phyloP scores from a whole-genome alignment of 257 asterid species.

The Solanum peruvianum region DNA sequence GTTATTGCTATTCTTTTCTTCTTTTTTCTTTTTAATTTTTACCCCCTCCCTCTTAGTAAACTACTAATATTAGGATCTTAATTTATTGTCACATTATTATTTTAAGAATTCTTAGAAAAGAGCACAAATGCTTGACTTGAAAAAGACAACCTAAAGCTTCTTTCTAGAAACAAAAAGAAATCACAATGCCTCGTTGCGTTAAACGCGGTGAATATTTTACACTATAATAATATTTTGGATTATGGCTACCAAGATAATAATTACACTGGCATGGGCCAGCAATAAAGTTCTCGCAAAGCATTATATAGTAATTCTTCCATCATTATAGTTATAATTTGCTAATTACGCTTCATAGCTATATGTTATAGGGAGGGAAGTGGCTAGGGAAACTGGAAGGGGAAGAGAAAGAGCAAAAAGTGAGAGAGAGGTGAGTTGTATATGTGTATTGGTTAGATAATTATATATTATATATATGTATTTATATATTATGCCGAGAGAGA shows the following conservation, averaged over 20 bases:
- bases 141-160: not conserved
- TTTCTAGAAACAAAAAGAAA: not conserved
- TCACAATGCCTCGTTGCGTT: not conserved
- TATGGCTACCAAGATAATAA: not conserved
- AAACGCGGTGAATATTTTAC: not conserved
- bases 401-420: no score
- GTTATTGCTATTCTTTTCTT: not conserved
- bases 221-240: no score
- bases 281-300: not conserved
- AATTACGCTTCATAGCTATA: no score
- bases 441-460: no score
- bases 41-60: not conserved
- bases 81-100: not conserved
- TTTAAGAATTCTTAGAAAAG: not conserved
- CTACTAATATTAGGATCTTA: not conserved
- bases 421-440: no score
- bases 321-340: no score
- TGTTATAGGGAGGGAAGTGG: no score
- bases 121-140: not conserved
- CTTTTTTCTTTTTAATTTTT: not conserved
- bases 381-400: no score
- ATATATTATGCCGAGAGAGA: no score
- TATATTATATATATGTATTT: no score
- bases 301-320: no score
- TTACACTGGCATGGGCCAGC: not conserved